Evolutionary conservation across 2,329 filamentous ascomycete species (phyloP), one percentile per base, ranked within the genome.

Genomic region (Arthrocladium fulminans): DNA sequence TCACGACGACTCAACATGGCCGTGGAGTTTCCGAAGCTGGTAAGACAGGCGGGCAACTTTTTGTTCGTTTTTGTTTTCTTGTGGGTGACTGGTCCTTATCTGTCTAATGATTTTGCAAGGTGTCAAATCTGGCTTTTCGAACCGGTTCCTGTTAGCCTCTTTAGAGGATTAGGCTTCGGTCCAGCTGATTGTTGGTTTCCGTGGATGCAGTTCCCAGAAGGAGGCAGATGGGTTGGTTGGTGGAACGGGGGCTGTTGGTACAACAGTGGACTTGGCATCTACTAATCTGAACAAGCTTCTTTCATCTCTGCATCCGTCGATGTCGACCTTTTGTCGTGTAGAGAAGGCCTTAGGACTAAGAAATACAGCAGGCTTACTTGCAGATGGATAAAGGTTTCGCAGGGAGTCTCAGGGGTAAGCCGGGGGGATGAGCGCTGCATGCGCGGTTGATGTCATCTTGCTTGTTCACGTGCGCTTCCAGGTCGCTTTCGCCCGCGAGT

Each of bases 51-150:
- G 0, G 74, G 70, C 0, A 94, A 92, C 56, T 63, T 85, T 0
- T 19, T 72, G 0, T 84, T 82, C 55, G 75, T 80, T 1, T 54
- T 80, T 3, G 57, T 63, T 0, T 96, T 87, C 86, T 67, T 94
- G 51, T 77, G 80, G 47, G 63, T 71, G 13, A 90, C 86, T 0
- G 76, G 76, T 1, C 72, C 72, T 34, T 63, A 81, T 29, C 72
- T 95, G n/a, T 71, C 80, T 9, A 80, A 94, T 60, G 89, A 96
- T 59, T 81, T 94, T 61, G 76, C 82, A 0, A 72, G 75, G 9
- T 76, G 80, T 1, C 88, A 86, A 0, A 60, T 94, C 0, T 95
- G 86, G 85, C 65, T 94, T 12, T 80, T 80, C 52, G 88, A 96
- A 64, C 87, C 88, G 0, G 67, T 94, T n/a, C 87, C 88, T 0